Evolutionary conservation across 345 rosid species (phyloP), one percentile per base, ranked within the genome.

Genomic region (Populus pruinosa): DNA sequence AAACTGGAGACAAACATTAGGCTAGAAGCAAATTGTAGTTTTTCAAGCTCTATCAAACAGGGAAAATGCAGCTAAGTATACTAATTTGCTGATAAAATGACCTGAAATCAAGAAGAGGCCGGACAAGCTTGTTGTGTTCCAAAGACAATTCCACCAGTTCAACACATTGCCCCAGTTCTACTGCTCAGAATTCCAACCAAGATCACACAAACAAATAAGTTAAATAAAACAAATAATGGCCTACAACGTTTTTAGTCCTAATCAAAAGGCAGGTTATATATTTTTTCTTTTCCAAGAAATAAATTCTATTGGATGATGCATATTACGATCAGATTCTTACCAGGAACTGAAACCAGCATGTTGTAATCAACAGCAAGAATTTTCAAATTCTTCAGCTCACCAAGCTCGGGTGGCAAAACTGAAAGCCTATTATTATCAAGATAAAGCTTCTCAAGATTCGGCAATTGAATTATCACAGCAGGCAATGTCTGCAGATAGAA

Each of bases 91-190:
- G 64, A 78, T 36, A 77, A 75, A 84, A 70, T 79, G 83, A 96
- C 99, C 99, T 96, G 97, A 92, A 96, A 89, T 96, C 99, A 78
- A 96, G 99, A 86, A 96, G 97, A 78, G 98, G 99, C 55, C 97
- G 93, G 64, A 96, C 83, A 73, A 96, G 97, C 85, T 88, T 94
- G 86, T 96, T 96, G 91, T 93, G 92, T 74, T 96, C 99, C 86
- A 96, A 81, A 14, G 99, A 96, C 80, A 96, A 80, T 74, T 96
- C 99, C 81, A 91, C 89, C 67, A 96, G 84, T 79, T 85, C 83
- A 31, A 88, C 87, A n/a, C 98, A 96, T 76, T 92, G 97, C 70
- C 97, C 88, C 87, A 96, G 88, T 85, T 96, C 99, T 81, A 75
- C 99, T 96, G 92, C 79, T 82, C 74, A 85, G 27, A 78, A 77